Conservation (phyloP, 768 basidiomycete species). For the Lyophyllum decastes region DNA sequence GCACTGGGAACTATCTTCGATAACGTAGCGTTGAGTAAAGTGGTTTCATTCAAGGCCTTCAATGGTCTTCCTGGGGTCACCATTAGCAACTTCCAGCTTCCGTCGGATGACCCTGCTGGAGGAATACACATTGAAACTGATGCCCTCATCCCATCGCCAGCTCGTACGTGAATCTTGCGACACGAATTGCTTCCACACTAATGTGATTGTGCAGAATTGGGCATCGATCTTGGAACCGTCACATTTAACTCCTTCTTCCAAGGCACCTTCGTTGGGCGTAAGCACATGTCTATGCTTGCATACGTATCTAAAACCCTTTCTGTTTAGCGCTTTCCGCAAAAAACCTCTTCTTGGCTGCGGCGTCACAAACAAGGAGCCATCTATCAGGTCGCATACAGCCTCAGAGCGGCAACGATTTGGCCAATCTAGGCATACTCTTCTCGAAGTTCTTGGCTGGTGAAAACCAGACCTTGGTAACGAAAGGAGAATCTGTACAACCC, state of each 20-base stretch:
- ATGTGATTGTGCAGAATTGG: constrained; percentile 49
- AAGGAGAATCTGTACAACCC: constrained; percentile 63
- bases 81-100: constrained; percentile 71
- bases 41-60: constrained; percentile 67
- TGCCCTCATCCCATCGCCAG: constrained; percentile 62
- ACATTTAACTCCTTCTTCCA: constrained; percentile 65
- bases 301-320: background rate
- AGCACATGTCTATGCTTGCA: constrained; percentile 26
- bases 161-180: constrained; percentile 47
- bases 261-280: constrained; percentile 59
- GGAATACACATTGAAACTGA: constrained; percentile 74
- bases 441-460: constrained; percentile 63
- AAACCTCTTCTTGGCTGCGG: constrained; percentile 51
- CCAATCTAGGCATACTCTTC: constrained; percentile 62
- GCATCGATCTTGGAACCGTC: constrained; percentile 67
- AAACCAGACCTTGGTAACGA: constrained; percentile 61
- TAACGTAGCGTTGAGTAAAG: constrained; percentile 60
- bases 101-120: constrained; percentile 65
- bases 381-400: constrained; percentile 67
- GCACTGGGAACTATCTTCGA: constrained; percentile 74
- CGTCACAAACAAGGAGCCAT: constrained; percentile 47
- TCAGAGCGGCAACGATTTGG: constrained; percentile 54
- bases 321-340: constrained; percentile 51
- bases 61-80: constrained; percentile 70
- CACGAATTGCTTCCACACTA: constrained; percentile 1